Percentiles rank a stretch among this genome's conserved stretches.
Evolutionary conservation across 2,329 filamentous ascomycete species (phyloP).

Genomic region (Hyphodiscus sp.): DNA sequence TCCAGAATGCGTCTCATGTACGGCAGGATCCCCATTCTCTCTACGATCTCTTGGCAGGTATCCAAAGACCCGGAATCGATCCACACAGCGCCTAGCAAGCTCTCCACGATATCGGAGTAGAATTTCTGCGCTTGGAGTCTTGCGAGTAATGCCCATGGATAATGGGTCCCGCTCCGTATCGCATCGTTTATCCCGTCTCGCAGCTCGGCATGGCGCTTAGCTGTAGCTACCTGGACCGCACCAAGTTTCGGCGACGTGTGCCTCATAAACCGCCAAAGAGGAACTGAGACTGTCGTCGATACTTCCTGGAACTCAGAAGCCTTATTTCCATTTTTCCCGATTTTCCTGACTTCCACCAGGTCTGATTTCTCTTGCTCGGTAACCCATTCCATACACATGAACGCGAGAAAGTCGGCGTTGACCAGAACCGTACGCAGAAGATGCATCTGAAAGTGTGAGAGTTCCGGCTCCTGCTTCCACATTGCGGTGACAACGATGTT

Average conservation of each 20-base stretch:
- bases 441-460: conserved; percentile 62
- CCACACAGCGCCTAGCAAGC: conserved; percentile 74
- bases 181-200: conserved; percentile 42
- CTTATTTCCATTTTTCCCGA: neutral
- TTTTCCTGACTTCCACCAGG: conserved; percentile 2
- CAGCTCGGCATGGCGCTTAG: conserved; percentile 31
- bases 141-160: conserved; percentile 72
- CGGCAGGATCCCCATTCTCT: conserved; percentile 56
- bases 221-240: conserved; percentile 33
- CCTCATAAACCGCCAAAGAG: conserved; percentile 65
- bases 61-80: conserved; percentile 65
- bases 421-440: conserved; percentile 67
- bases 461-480: conserved; percentile 36
- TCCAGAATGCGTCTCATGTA: conserved; percentile 57
- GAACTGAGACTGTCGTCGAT: conserved; percentile 5
- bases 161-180: conserved; percentile 45
- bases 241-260: conserved; percentile 45
- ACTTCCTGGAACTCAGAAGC: neutral
- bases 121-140: conserved; percentile 65
- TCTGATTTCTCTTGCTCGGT: conserved; percentile 30
- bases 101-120: conserved; percentile 78
- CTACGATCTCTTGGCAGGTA: conserved; percentile 53
- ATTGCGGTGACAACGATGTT: conserved; percentile 62
- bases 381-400: conserved; percentile 58
- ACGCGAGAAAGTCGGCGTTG: conserved; percentile 75